Evolutionary conservation across 2,329 filamentous ascomycete species (phyloP).

Genomic region (Rhynchosporium graminicola): DNA sequence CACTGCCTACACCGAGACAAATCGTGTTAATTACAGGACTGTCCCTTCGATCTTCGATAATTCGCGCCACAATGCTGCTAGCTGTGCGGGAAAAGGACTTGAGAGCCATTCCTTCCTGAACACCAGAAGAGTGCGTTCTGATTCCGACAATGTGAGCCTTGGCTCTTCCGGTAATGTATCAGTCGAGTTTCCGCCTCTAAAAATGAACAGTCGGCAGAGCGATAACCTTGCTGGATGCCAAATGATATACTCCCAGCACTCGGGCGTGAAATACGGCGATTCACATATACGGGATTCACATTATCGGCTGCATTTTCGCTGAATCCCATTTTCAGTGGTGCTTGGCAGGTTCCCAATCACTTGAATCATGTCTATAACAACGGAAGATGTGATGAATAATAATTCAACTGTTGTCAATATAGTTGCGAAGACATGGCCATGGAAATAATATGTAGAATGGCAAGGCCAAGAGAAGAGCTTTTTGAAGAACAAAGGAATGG

Average conservation of each 20-base stretch:
- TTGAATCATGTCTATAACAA: no score
- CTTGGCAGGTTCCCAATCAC: no score
- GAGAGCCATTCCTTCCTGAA: slow-evolving; percentile 7
- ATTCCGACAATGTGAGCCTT: background rate
- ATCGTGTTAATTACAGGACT: slow-evolving; percentile 11
- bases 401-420: no score
- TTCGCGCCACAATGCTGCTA: slow-evolving; percentile 12
- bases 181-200: background rate
- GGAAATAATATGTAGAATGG: no score
- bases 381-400: no score
- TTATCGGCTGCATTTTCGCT: no score
- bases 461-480: no score
- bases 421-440: no score
- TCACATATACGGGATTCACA: no score
- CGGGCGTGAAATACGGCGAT: background rate
- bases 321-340: no score
- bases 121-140: background rate
- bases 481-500: no score
- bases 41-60: slow-evolving; percentile 13
- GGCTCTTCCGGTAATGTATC: background rate
- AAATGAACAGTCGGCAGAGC: background rate
- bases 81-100: slow-evolving; percentile 2
- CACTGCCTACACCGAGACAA: slow-evolving; percentile 12
- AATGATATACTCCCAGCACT: background rate
- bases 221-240: background rate